These are phyloP conservation scores for Rhinocladiella similis DNA, from an alignment of 2,329 filamentous ascomycete genomes.

Conservation along the genomic window DNA sequence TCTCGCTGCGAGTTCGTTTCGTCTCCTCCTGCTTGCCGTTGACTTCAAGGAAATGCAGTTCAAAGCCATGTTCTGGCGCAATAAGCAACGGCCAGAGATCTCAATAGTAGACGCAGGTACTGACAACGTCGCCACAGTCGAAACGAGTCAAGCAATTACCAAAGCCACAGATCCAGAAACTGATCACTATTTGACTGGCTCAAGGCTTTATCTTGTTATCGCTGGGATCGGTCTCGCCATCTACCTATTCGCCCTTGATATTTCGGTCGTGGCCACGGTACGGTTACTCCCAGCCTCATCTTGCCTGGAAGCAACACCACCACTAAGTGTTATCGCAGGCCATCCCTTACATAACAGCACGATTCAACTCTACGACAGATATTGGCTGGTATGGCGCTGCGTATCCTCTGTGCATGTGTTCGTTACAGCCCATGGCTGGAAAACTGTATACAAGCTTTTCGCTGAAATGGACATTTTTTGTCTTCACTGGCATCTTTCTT, in stretches of 20 bases:
- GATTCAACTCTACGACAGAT: slow-evolving; percentile 38
- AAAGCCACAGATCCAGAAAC: background rate
- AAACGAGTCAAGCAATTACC: background rate
- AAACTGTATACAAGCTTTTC: slow-evolving; percentile 48
- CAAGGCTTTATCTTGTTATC: slow-evolving; percentile 31
- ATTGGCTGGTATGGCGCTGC: slow-evolving; percentile 40
- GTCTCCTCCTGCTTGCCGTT: background rate
- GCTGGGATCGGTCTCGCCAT: slow-evolving; percentile 43
- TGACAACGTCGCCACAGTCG: background rate
- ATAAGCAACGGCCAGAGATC: background rate
- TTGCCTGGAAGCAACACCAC: background rate
- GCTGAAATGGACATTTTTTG: slow-evolving; percentile 33
- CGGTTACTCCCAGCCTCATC: background rate
- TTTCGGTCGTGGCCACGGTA: slow-evolving; percentile 39
- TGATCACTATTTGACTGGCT: slow-evolving; percentile 22
- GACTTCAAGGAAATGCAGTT: too few relatives aligned
- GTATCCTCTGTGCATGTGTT: slow-evolving; percentile 43
- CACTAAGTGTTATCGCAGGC: slow-evolving; percentile 30
- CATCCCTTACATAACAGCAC: slow-evolving; percentile 38
- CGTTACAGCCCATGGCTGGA: slow-evolving; percentile 47
- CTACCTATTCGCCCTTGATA: slow-evolving; percentile 46
- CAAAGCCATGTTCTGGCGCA: background rate
- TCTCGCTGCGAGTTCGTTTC: background rate
- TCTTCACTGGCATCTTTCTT: slow-evolving; percentile 34
- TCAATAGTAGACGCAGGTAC: background rate